These are phyloP conservation scores for Coniosporium tulheliwenetii DNA, from an alignment of 2,329 filamentous ascomycete genomes.

Conservation along the genomic window DNA sequence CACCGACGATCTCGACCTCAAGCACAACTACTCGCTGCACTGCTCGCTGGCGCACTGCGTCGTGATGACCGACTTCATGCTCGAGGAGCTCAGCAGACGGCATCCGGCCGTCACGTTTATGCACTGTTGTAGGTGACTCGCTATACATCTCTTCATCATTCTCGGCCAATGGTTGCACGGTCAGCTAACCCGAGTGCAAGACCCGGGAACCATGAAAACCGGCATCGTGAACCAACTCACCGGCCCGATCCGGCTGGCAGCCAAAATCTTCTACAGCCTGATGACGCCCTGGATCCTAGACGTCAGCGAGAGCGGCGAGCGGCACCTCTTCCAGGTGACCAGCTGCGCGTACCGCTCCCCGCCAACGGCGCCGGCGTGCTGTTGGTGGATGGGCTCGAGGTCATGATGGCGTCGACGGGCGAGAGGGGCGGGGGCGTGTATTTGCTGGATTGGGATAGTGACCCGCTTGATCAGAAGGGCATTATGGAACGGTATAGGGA, in stretches of 20 bases:
- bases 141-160: no score
- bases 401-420: slow-evolving; percentile 14
- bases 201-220: slow-evolving; percentile 31
- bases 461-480: slow-evolving; percentile 15
- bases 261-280: slow-evolving; percentile 18
- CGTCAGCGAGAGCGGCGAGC: slow-evolving; percentile 26
- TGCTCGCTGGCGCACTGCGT: slow-evolving; percentile 25
- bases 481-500: slow-evolving; percentile 15
- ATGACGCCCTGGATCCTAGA: slow-evolving; percentile 22
- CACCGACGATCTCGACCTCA: slow-evolving; percentile 28
- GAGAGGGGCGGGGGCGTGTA: slow-evolving; percentile 18
- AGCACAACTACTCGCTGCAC: slow-evolving; percentile 20
- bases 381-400: slow-evolving; percentile 11
- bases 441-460: slow-evolving; percentile 21
- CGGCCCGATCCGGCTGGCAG: slow-evolving; percentile 15
- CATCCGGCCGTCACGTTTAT: slow-evolving; percentile 33
- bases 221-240: slow-evolving; percentile 22
- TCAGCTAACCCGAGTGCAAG: no score
- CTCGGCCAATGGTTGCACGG: no score
- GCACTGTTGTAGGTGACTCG: slow-evolving; percentile 20
- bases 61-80: slow-evolving; percentile 33
- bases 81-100: slow-evolving; percentile 32
- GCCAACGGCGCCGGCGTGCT: slow-evolving; percentile 12
- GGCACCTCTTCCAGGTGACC: slow-evolving; percentile 27
- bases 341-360: slow-evolving; percentile 14